Evolutionary conservation across 208 protist species (phyloP), one percentile per base, ranked within the genome.

Genomic region (Crithidia expoeki): DNA sequence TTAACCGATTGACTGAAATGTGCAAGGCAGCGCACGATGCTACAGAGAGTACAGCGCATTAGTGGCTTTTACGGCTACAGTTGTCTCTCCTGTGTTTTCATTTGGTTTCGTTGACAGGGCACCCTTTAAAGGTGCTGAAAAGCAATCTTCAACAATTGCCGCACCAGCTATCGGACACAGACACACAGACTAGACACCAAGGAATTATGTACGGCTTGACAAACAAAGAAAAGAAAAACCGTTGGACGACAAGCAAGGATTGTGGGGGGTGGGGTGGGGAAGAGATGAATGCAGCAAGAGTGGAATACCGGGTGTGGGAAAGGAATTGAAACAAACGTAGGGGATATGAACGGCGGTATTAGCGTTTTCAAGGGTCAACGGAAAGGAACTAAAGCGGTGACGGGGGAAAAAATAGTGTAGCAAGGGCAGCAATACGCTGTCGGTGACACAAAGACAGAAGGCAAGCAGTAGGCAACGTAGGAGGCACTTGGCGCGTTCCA

Each of bases 181-280:
- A 16, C 5, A 68, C 34, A 30, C 63, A 16, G 17, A 38, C 33
- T 42, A 49, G 7, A 32, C 4, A 1, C 4, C 5, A 60, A 56
- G 6, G n/a, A 56, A 16, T 42, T 51, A 55, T 55, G 44, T 27
- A 42, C 2, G n/a, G 11, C 6, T 34, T 25, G 30, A 58, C 17
- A 32, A 30, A 59, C 16, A 42, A n/a, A 52, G 14, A 38, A 21
- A 68, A 64, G 56, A 11, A 19, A 53, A 52, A 68, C 16, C 30
- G 19, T 2, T 30, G 3, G 23, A 53, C 5, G 19, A 53, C 36
- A 40, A 40, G 36, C 5, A 40, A 40, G 9, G 36, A 5, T 40
- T 40, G n/a, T n/a, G n/a, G n/a, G n/a, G n/a, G n/a, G n/a, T 40
- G 9, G 36, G 36, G 9, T 40, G 12, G 12, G 36, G 12, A 40